These are phyloP conservation scores for Amaranthus tricolor DNA, from an alignment of 179 eudicot species.

Conservation along the genomic window DNA sequence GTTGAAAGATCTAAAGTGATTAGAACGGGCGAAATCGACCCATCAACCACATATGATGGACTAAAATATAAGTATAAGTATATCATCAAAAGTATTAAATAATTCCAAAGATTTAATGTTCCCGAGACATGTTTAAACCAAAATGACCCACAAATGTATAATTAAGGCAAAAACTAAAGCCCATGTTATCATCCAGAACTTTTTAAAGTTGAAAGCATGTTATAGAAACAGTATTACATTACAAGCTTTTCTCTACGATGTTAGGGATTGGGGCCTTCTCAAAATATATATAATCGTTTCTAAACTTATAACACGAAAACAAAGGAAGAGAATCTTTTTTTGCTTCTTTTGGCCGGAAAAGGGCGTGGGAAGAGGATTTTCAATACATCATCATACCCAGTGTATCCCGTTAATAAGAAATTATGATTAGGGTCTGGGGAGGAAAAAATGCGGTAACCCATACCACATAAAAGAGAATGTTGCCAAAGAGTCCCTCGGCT, in stretches of 20 bases:
- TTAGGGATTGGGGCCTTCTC: constrained; percentile 6
- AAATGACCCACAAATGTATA: constrained; percentile 3
- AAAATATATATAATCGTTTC: background rate
- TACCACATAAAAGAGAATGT: no score
- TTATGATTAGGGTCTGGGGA: no score
- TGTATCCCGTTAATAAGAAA: no score
- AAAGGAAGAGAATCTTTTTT: no score
- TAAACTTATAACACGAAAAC: background rate
- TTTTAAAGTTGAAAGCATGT: constrained; percentile 1
- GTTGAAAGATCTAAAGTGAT: background rate
- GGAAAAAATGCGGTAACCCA: no score
- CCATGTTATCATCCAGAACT: constrained; percentile 2
- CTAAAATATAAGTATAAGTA: background rate
- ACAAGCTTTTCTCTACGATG: background rate
- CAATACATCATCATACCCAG: no score
- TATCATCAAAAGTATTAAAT: background rate
- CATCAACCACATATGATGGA: background rate
- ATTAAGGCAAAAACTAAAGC: background rate
- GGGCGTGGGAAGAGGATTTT: no score
- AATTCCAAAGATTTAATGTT: background rate
- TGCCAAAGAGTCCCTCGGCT: no score
- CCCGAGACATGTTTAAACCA: background rate
- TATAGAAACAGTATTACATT: background rate
- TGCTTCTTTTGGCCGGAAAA: no score
- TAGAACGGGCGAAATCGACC: background rate